phyloP scores from a whole-genome alignment of 179 eudicot species.

The Beta corolliflora region DNA sequence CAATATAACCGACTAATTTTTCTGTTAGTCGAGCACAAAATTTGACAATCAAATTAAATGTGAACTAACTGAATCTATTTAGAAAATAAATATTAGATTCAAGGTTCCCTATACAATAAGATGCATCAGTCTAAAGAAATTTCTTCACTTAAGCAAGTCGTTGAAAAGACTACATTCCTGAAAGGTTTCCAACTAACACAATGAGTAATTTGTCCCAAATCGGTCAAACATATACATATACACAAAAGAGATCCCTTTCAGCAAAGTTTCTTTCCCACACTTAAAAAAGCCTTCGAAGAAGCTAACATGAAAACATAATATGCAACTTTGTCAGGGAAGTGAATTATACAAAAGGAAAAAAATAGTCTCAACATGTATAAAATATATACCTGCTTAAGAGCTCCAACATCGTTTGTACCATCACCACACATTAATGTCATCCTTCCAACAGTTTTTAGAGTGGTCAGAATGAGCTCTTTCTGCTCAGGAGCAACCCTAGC shows the following conservation, averaged over 20 bases:
- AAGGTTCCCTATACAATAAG: background rate
- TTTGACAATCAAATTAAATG: background rate
- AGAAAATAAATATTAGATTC: background rate
- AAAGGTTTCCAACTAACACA: background rate
- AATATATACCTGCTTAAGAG: conserved; percentile 79
- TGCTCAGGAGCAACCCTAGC: conserved; percentile 99
- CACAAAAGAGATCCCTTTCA: background rate
- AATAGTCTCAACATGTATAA: background rate
- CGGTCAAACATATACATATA: background rate
- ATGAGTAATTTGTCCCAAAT: background rate
- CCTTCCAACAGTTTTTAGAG: conserved; percentile 89
- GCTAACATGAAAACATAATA: background rate
- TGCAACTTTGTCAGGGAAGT: background rate
- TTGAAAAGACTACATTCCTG: no score
- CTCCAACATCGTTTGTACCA: conserved; percentile 98
- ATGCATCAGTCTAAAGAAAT: background rate
- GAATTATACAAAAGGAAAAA: background rate
- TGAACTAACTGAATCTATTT: background rate
- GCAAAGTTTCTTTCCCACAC: background rate
- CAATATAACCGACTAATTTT: no score
- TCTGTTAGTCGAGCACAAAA: background rate
- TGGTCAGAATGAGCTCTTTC: conserved; percentile 92
- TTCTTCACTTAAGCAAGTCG: background rate
- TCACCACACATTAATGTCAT: conserved; percentile 96
- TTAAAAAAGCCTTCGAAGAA: background rate